phyloP scores from a whole-genome alignment of 805 yeast genomes.

The Teunomyces lycoperdinae region DNA sequence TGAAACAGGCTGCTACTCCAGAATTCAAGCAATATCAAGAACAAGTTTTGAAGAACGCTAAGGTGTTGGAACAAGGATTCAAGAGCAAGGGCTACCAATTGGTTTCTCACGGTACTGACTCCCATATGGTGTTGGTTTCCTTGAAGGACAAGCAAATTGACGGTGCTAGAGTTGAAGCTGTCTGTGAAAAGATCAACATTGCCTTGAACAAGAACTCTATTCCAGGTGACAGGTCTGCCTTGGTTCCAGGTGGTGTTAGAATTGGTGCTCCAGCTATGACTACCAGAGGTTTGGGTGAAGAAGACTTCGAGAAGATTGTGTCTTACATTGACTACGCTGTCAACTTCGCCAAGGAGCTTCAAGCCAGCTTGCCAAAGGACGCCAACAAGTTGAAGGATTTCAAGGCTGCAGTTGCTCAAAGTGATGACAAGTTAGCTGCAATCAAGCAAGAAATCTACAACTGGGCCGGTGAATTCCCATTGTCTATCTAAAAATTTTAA shows the following conservation, averaged over 20 bases:
- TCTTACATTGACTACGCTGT: slow-evolving; percentile 78
- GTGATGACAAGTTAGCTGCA: slow-evolving; percentile 58
- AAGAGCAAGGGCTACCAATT: slow-evolving; percentile 63
- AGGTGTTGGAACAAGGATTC: slow-evolving; percentile 69
- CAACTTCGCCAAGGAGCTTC: slow-evolving; percentile 70
- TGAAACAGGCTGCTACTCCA: slow-evolving; percentile 86
- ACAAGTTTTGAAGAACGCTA: slow-evolving; percentile 78
- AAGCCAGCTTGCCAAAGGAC: slow-evolving; percentile 78
- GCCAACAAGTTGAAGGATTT: slow-evolving; percentile 96
- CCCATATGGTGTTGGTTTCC: slow-evolving; percentile 85
- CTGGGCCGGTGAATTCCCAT: slow-evolving; percentile 91
- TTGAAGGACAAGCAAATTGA: slow-evolving; percentile 78
- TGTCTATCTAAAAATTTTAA: slow-evolving; percentile 29
- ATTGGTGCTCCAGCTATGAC: slow-evolving; percentile 99
- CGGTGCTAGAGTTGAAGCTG: slow-evolving; percentile 94
- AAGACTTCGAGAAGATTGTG: slow-evolving; percentile 79
- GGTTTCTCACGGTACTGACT: slow-evolving; percentile 93
- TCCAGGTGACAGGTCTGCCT: slow-evolving; percentile 94
- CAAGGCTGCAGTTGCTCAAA: slow-evolving; percentile 75
- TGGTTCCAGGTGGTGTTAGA: slow-evolving; percentile 94
- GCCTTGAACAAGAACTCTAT: slow-evolving; percentile 96
- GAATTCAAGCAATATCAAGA: slow-evolving; percentile 86
- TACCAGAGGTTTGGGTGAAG: slow-evolving; percentile 82
- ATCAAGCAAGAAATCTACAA: slow-evolving; percentile 75
- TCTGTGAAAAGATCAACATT: slow-evolving; percentile 84